phyloP scores from a whole-genome alignment of 495 filamentous ascomycete species.

The Aspergillus cavernicola region DNA sequence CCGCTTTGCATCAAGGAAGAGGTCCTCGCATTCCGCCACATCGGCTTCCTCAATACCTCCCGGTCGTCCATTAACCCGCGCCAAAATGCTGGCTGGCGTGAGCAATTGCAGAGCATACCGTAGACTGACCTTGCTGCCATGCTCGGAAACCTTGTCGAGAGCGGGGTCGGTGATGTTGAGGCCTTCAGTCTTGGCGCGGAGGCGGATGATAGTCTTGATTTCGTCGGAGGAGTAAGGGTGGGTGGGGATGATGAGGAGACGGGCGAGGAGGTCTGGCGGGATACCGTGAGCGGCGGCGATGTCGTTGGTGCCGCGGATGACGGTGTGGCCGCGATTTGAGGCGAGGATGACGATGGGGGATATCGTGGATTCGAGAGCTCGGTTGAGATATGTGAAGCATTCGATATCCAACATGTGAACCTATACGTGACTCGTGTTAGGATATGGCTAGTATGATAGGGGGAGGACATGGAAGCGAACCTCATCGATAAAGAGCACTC shows the following conservation, averaged over 20 bases:
- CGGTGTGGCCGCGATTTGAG: slow-evolving; percentile 88
- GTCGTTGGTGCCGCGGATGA: slow-evolving; percentile 82
- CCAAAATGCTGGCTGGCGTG: slow-evolving; percentile 75
- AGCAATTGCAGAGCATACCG: slow-evolving; percentile 90
- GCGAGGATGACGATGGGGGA: slow-evolving; percentile 96
- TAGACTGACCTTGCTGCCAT: slow-evolving; percentile 81
- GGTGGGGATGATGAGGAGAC: slow-evolving; percentile 93
- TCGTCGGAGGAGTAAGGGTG: slow-evolving; percentile 78
- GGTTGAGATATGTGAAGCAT: slow-evolving; percentile 98
- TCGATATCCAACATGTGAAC: slow-evolving; percentile 99
- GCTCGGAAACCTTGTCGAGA: slow-evolving; percentile 76
- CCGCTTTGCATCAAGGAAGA: slow-evolving; percentile 86
- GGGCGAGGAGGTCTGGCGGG: slow-evolving; percentile 85
- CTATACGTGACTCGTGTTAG: slow-evolving; percentile 35
- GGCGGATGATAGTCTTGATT: slow-evolving; percentile 81
- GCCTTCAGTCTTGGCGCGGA: slow-evolving; percentile 77
- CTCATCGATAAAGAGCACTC: slow-evolving; percentile 98
- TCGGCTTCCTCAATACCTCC: slow-evolving; percentile 73
- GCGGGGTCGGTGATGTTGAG: slow-evolving; percentile 77
- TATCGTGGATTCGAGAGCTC: slow-evolving; percentile 87
- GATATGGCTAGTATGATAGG: neutral
- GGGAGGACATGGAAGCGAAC: slow-evolving; percentile 44
- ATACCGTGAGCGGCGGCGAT: slow-evolving; percentile 86
- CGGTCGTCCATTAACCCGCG: slow-evolving; percentile 64
- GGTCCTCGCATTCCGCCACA: slow-evolving; percentile 80